Percentiles rank a stretch among this genome's conserved stretches.
These are phyloP conservation scores for Backusella mclennaniae DNA, from an alignment of 192 early-diverging fungal species.

Conservation along the genomic window DNA sequence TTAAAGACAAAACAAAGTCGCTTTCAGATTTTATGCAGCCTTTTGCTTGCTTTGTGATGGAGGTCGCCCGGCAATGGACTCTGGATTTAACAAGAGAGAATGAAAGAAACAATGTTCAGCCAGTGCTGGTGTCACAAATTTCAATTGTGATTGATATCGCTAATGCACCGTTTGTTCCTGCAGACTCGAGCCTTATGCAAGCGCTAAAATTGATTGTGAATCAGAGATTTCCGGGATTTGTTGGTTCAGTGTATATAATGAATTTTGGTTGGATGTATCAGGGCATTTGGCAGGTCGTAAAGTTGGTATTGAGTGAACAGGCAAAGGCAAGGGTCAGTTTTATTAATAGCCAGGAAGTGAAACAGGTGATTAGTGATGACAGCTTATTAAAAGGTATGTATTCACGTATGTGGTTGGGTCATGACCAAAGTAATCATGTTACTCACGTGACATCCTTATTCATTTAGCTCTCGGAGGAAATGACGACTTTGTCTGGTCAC, in stretches of 20 bases:
- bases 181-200: conserved; percentile 23
- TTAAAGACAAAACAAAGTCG: conserved; percentile 10
- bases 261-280: conserved; percentile 52
- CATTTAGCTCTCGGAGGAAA: conserved; percentile 19
- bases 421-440: neutral
- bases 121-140: conserved; percentile 25
- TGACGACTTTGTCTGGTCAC: conserved; percentile 23
- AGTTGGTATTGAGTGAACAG: conserved; percentile 35
- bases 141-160: conserved; percentile 29
- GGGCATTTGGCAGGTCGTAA: conserved; percentile 44
- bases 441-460: neutral
- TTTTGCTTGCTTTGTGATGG: conserved; percentile 41
- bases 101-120: conserved; percentile 13
- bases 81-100: conserved; percentile 32
- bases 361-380: conserved; percentile 24
- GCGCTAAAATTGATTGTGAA: conserved; percentile 21
- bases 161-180: conserved; percentile 26
- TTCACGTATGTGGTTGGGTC: neutral
- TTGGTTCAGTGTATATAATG: conserved; percentile 31
- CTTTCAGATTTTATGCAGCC: conserved; percentile 27
- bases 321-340: conserved; percentile 37
- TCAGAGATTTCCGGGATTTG: conserved; percentile 25
- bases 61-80: conserved; percentile 39
- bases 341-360: conserved; percentile 28
- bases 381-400: conserved; percentile 33